These are phyloP conservation scores for Orbilia quercus DNA, from an alignment of 2,329 filamentous ascomycete genomes.

Conservation along the genomic window DNA sequence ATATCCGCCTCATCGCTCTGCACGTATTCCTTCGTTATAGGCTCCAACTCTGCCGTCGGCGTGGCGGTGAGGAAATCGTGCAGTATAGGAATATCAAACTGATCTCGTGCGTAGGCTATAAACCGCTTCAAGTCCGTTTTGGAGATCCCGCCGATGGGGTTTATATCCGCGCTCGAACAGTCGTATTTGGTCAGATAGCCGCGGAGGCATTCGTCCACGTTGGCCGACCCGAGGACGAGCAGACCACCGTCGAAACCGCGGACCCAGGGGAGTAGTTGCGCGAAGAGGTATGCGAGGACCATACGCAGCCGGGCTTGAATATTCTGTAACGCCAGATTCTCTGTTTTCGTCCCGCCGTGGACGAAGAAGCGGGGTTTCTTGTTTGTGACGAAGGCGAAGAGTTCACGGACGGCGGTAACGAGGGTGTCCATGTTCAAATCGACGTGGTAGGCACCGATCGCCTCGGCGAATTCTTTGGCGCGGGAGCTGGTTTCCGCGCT, in stretches of 20 bases:
- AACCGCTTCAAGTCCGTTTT: slow-evolving; percentile 79
- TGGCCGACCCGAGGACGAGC: slow-evolving; percentile 75
- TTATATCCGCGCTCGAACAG: slow-evolving; percentile 69
- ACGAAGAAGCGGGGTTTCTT: slow-evolving; percentile 65
- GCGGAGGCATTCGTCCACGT: slow-evolving; percentile 70
- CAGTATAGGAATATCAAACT: slow-evolving; percentile 74
- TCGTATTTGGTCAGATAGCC: slow-evolving; percentile 80
- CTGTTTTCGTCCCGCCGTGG: slow-evolving; percentile 71
- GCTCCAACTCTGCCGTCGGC: slow-evolving; percentile 71
- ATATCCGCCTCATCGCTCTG: slow-evolving; percentile 68
- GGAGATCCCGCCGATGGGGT: slow-evolving; percentile 71
- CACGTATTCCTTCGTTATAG: slow-evolving; percentile 64
- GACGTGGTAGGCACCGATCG: slow-evolving; percentile 77
- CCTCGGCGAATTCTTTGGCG: slow-evolving; percentile 63
- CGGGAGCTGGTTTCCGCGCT: slow-evolving; percentile 74
- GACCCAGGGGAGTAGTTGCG: slow-evolving; percentile 72
- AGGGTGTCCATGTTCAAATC: slow-evolving; percentile 79
- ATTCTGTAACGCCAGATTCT: slow-evolving; percentile 76
- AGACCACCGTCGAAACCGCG: slow-evolving; percentile 71
- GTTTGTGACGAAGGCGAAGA: slow-evolving; percentile 70
- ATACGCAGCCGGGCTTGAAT: slow-evolving; percentile 75
- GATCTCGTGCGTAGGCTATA: slow-evolving; percentile 72
- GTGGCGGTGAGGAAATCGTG: slow-evolving; percentile 73
- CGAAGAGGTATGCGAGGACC: slow-evolving; percentile 74
- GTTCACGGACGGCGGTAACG: slow-evolving; percentile 70